Evolutionary conservation across 441 rosid genomes (phyloP).

Genomic region (Pelargonium cotyledonis): DNA sequence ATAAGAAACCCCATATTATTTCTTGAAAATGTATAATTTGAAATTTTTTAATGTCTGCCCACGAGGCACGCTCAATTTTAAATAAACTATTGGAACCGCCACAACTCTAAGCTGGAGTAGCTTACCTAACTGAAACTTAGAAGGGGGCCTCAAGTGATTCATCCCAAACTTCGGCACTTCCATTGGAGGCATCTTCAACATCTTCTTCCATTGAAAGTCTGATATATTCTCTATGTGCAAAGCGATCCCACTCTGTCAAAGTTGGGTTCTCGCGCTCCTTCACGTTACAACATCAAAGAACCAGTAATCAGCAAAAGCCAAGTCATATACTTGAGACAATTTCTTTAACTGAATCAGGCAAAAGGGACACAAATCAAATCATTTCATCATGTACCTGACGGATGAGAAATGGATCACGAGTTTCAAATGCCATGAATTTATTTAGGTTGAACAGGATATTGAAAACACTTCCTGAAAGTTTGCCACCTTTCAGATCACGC

Average conservation of each 20-base stretch:
- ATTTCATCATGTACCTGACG: slow-evolving; percentile 39
- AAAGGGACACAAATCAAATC: slow-evolving; percentile 11
- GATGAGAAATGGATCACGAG: slow-evolving; percentile 49
- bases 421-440: slow-evolving; percentile 57
- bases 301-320: not conserved
- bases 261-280: slow-evolving; percentile 51
- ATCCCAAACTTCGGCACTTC: slow-evolving; percentile 67
- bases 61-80: not conserved
- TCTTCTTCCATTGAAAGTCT: slow-evolving; percentile 63
- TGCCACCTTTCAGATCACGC: slow-evolving; percentile 44
- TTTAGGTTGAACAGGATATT: slow-evolving; percentile 58
- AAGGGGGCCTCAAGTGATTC: slow-evolving; percentile 59
- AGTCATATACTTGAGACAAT: not conserved
- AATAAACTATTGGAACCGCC: not conserved
- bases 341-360: slow-evolving; percentile 4
- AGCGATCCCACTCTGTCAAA: slow-evolving; percentile 55
- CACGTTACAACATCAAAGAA: slow-evolving; percentile 2
- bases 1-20: not conserved
- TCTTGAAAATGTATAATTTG: not conserved
- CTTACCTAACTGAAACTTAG: slow-evolving; percentile 29
- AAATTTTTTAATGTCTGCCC: not conserved
- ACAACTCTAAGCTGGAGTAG: slow-evolving; percentile 1
- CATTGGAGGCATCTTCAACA: slow-evolving; percentile 55
- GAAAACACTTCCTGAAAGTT: slow-evolving; percentile 57
- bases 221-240: slow-evolving; percentile 51